These are phyloP conservation scores for Hysterium pulicare DNA, from an alignment of 2,329 filamentous ascomycete genomes.

Conservation along the genomic window DNA sequence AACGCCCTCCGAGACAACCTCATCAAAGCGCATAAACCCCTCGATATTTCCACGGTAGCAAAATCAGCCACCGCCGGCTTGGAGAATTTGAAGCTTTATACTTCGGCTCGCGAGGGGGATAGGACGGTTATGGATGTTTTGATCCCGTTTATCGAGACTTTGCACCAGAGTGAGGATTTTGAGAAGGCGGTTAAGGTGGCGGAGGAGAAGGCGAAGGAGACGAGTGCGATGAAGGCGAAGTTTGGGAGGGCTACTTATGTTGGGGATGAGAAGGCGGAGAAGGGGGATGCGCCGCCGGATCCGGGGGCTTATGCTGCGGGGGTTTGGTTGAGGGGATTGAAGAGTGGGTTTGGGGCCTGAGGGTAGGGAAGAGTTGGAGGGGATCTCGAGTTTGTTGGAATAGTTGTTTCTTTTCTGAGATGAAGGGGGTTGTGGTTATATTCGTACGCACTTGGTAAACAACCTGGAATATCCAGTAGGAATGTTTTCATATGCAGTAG, in stretches of 20 bases:
- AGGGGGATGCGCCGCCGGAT: slow-evolving; percentile 53
- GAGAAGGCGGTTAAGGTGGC: slow-evolving; percentile 71
- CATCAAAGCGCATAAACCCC: slow-evolving; percentile 26
- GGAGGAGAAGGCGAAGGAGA: slow-evolving; percentile 70
- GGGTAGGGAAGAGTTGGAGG: too few relatives aligned
- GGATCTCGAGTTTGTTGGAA: too few relatives aligned
- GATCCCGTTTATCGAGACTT: slow-evolving; percentile 74
- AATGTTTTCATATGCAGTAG: too few relatives aligned
- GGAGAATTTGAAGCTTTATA: slow-evolving; percentile 61
- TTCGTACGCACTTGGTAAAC: too few relatives aligned
- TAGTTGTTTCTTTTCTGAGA: too few relatives aligned
- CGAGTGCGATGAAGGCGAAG: slow-evolving; percentile 85
- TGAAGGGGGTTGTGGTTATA: too few relatives aligned
- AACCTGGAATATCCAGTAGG: too few relatives aligned
- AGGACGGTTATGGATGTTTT: slow-evolving; percentile 88
- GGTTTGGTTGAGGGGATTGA: slow-evolving; percentile 70
- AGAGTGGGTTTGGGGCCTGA: too few relatives aligned
- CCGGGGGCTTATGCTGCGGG: slow-evolving; percentile 73
- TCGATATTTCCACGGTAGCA: slow-evolving; percentile 36
- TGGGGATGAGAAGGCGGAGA: slow-evolving; percentile 62
- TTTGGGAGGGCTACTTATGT: slow-evolving; percentile 81
- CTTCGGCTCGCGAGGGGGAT: slow-evolving; percentile 81
- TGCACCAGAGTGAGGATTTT: slow-evolving; percentile 63
- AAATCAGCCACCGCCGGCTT: slow-evolving; percentile 43
- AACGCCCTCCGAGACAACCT: slow-evolving; percentile 37